Evolutionary conservation across 768 basidiomycete genomes (phyloP).

Genomic region (Jaapia argillacea): DNA sequence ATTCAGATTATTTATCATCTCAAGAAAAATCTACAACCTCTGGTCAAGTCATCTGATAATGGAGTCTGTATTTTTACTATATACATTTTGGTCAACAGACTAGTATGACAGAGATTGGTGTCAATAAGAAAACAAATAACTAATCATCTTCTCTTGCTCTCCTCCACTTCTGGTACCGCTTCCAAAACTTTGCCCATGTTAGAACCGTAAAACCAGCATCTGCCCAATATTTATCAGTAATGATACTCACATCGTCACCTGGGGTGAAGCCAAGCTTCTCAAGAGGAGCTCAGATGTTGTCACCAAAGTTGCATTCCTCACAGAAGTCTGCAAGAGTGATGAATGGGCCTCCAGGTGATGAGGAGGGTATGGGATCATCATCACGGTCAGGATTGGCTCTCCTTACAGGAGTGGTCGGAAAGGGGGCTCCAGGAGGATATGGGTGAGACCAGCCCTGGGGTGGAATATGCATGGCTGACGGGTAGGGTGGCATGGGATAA

Average conservation of each 20-base stretch:
- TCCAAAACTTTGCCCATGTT: not conserved
- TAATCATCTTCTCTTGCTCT: not conserved
- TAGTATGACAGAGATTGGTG: too few relatives aligned
- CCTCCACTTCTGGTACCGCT: not conserved
- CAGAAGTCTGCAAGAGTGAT: not conserved
- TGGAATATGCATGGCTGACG: too few relatives aligned
- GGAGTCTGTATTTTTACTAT: too few relatives aligned
- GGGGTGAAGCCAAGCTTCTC: not conserved
- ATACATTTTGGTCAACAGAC: too few relatives aligned
- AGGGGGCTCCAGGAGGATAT: not conserved
- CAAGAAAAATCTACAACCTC: too few relatives aligned
- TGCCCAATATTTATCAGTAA: not conserved
- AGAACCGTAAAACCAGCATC: not conserved
- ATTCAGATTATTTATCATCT: too few relatives aligned
- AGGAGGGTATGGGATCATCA: not conserved
- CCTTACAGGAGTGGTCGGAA: not conserved
- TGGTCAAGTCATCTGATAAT: too few relatives aligned
- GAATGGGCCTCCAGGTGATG: not conserved
- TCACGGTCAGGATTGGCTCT: not conserved
- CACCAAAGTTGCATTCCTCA: not conserved
- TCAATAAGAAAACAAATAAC: not conserved
- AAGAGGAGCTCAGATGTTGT: not conserved
- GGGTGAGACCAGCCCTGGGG: not conserved
- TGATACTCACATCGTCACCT: not conserved
- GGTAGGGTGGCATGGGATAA: too few relatives aligned